Evolutionary conservation across 257 asterid species (phyloP).

Genomic region (Plantago major): DNA sequence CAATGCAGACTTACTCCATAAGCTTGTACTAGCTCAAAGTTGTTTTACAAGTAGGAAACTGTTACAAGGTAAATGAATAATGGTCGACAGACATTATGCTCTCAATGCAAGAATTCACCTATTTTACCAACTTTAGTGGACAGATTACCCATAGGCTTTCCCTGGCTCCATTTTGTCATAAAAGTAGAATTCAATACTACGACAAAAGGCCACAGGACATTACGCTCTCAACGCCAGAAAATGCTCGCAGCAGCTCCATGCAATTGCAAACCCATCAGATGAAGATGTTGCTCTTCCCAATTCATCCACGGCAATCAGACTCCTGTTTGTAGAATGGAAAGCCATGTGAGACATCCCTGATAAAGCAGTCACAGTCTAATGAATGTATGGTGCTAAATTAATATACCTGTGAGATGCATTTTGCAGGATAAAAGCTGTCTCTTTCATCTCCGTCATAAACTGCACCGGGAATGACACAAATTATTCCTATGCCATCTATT

Average conservation of each 20-base stretch:
- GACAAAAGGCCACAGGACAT: conserved; percentile 18
- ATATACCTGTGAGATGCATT: conserved; percentile 73
- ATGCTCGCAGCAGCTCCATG: conserved; percentile 98
- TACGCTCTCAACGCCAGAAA: conserved; percentile 82
- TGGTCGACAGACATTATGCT: no score
- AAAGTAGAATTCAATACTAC: neutral
- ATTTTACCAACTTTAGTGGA: neutral
- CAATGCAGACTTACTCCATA: no score
- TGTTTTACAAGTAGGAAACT: no score
- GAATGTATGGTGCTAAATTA: neutral
- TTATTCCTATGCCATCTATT: conserved; percentile 13
- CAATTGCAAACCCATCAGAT: conserved; percentile 92
- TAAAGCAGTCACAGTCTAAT: conserved; percentile 17
- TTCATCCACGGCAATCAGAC: conserved; percentile 94
- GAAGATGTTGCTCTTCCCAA: conserved; percentile 98
- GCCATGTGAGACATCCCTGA: conserved; percentile 18
- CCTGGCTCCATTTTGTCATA: no score
- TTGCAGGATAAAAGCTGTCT: conserved; percentile 91
- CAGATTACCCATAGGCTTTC: neutral
- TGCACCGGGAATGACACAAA: conserved; percentile 30
- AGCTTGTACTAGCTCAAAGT: no score
- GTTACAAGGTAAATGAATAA: no score
- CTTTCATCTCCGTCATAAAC: conserved; percentile 99
- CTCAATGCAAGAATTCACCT: neutral
- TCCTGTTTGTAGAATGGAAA: conserved; percentile 47